Conservation (phyloP, 2,329 filamentous ascomycete species). For the Ustulina deusta region DNA sequence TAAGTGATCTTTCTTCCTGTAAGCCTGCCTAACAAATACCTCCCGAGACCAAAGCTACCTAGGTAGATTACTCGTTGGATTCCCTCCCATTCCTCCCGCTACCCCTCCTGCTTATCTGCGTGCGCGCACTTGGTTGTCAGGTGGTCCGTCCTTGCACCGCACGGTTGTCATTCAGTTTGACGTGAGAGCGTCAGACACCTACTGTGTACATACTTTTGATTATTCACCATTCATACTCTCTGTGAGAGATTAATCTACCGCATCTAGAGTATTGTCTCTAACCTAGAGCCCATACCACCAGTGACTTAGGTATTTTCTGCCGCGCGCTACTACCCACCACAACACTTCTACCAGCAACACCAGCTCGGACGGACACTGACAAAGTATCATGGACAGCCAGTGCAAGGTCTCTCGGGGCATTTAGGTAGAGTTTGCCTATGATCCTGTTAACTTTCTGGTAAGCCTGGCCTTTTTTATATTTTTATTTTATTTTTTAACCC, state of each 20-base stretch:
- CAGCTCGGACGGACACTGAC: not conserved
- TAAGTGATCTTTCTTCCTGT: conserved; percentile 16
- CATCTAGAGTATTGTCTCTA: too few relatives aligned
- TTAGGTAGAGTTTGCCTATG: conserved; percentile 6
- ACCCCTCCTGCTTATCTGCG: conserved; percentile 38
- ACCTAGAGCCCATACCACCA: too few relatives aligned
- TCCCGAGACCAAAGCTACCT: not conserved
- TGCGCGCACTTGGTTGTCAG: conserved; percentile 28
- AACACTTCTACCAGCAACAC: not conserved
- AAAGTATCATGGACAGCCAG: conserved; percentile 12
- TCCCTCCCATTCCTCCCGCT: not conserved
- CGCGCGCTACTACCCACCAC: not conserved
- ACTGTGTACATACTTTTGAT: not conserved
- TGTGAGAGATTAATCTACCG: not conserved
- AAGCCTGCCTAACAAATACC: conserved; percentile 25
- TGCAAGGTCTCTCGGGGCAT: not conserved
- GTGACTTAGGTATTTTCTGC: too few relatives aligned
- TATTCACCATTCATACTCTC: conserved; percentile 11
- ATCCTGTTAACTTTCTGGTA: conserved; percentile 23
- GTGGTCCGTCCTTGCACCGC: conserved; percentile 24
- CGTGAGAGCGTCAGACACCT: conserved; percentile 29
- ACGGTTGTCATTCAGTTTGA: conserved; percentile 19
- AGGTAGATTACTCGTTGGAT: conserved; percentile 8
- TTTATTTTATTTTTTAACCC: not conserved
- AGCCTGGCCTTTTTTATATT: conserved; percentile 1